Percentiles rank a stretch among this genome's conserved stretches.
phyloP scores from a whole-genome alignment of 805 yeast genomes.

The Ascoidea asiatica region DNA sequence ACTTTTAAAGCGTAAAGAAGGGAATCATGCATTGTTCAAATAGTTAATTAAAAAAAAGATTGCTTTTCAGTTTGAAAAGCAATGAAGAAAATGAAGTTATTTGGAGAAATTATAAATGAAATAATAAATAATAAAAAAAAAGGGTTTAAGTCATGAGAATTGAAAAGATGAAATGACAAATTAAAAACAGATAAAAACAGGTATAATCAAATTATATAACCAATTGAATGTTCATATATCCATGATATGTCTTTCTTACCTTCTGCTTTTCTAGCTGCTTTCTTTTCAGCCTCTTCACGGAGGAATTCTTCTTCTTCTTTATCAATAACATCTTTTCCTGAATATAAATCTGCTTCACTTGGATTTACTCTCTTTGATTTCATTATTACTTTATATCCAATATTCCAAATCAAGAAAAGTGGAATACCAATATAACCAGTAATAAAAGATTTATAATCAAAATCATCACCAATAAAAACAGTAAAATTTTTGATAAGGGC shows the following conservation, averaged over 20 bases:
- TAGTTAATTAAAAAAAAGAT: too few relatives aligned
- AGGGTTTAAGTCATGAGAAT: too few relatives aligned
- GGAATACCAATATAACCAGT: conserved; percentile 73
- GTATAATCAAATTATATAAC: conserved; percentile 37
- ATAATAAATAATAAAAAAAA: too few relatives aligned
- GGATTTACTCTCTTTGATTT: conserved; percentile 37
- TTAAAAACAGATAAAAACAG: too few relatives aligned
- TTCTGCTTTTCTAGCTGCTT: conserved; percentile 17
- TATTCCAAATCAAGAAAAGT: conserved; percentile 36
- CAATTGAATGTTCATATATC: conserved; percentile 34
- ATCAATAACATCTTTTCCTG: conserved; percentile 29
- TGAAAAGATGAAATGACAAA: too few relatives aligned
- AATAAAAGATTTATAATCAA: conserved; percentile 54
- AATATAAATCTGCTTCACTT: conserved; percentile 45
- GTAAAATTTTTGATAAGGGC: conserved; percentile 60
- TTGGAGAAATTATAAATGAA: too few relatives aligned
- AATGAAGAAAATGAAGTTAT: too few relatives aligned
- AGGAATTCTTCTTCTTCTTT: conserved; percentile 19
- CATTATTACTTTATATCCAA: conserved; percentile 44
- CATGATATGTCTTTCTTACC: conserved; percentile 24
- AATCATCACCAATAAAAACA: conserved; percentile 46
- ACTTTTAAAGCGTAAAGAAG: too few relatives aligned
- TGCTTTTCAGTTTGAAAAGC: too few relatives aligned
- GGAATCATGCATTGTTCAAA: too few relatives aligned
- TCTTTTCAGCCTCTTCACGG: conserved; percentile 6